Evolutionary conservation across 2,329 filamentous ascomycete genomes (phyloP), one percentile per base, ranked within the genome.

Genomic region (Trichoderma endophyticum): DNA sequence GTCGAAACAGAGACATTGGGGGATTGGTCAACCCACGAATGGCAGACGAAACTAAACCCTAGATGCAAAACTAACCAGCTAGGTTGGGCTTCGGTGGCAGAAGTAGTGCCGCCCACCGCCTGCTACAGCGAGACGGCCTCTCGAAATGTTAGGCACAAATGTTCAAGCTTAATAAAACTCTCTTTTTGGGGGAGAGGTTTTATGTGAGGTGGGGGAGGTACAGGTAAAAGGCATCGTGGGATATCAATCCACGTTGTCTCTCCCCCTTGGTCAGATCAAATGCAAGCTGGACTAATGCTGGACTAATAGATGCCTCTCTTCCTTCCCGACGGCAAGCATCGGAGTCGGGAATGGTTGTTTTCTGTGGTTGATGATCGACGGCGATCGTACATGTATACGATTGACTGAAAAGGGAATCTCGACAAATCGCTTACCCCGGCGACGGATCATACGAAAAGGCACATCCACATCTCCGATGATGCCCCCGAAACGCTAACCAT

Each of bases 391-490:
- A 60, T 12, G 57, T 60, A 60, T 48, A 70, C 60, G 68, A 70
- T 63, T 56, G 43, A 30, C 68, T 70, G 59, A 70, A 70, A 63
- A 39, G 30, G 68, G 60, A 63, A 63, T 56, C 28, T 56, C 48
- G 26, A 56, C 59, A 43, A 56, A 14, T 70, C 60, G 68, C 48
- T 57, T 56, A 64, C 43, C 56, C 39, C 43, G 66, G 66, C 43
- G 66, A 48, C 57, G 66, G 39, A 69, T 69, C 66, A 69, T 61
- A 70, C 68, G 32, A 64, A 39, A 39, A 63, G 68, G 68, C 43
- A 43, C 68, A 64, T 57, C 28, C 57, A 60, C 57, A 51, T 70
- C 56, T 70, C 68, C 60, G 68, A 70, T 54, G 28, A 56, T 56
- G 39, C 30, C 57, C 24, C 43, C 68, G 68, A 64, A 54, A 48